Base-by-base conservation (phyloP, 2,329 filamentous ascomycete genomes). In the Chaetoscypha palmicola region DNA sequence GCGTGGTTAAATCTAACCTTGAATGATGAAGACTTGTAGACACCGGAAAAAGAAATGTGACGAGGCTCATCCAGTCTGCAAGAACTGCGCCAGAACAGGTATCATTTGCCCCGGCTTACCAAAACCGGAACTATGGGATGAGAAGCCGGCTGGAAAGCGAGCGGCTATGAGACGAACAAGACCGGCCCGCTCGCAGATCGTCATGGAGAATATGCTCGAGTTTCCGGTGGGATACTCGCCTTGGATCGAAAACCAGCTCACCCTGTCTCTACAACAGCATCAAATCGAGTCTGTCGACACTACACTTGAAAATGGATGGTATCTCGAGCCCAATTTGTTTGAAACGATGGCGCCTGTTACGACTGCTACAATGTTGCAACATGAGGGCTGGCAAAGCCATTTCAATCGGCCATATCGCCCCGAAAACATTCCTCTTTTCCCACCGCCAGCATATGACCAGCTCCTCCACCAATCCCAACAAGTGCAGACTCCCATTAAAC, bases 1-100 rank as follows among this genome's bases (percentile, higher is more conserved):
- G n/a, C n/a, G n/a, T n/a, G n/a, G n/a, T n/a, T n/a, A n/a, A n/a
- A n/a, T n/a, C n/a, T n/a, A n/a, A n/a, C n/a, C n/a, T n/a, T n/a
- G n/a, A n/a, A n/a, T n/a, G n/a, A n/a, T n/a, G n/a, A n/a, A 28
- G 24, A 41, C 30, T 4, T 41, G 38, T 33, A 19, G 30, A 3
- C 8, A 23, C 3, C 30, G 38, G n/a, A 41, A 14, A 22, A 41
- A 41, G n/a, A 41, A 41, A 17, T 41, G 38, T 17, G 38, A 41
- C 14, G 38, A 41, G 30, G 9, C 9, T 16, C 21, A 17, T n/a
- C 38, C 38, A 14, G 5, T 10, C 3, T 41, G 38, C 30, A 11
- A 23, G 3, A 41, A 41, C 12, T 41, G 38, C 21, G 16, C 4
- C 5, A 41, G 26, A 8, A 8, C 31, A 17, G 14, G 16, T 14